Base-by-base conservation (phyloP, 768 basidiomycete species). In the Tephrocybe sp. region DNA sequence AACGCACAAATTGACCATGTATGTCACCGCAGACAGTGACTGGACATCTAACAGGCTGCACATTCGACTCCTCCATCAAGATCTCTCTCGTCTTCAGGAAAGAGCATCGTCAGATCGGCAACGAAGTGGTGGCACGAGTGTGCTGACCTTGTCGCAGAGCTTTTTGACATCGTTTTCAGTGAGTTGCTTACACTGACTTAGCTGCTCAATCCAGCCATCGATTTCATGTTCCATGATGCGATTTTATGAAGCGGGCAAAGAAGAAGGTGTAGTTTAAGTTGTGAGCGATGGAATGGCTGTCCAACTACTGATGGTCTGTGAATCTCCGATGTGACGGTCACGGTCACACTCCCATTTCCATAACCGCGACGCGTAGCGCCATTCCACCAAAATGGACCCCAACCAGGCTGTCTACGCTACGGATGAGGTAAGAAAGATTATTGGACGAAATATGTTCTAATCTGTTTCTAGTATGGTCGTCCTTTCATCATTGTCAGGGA, bases 11-110 rank as follows among this genome's bases (percentile, higher is more conserved):
- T 84, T 99, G 97, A 40, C 97, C 97, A 67, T 99, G 97, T 55
- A 99, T 98, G 74, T 99, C 97, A 52, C 97, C 97, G 64, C 97
- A 99, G 52, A 99, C 97, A 41, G 97, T 99, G 58, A 99, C 97
- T 25, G 97, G 97, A 76, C 96, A 98, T 70, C 89, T 79, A 47
- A 99, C 97, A 18, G 95, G 95, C 71, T 98, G 96, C 1, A 99
- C 97, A 67, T 99, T 99, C 26, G 92, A 94, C 76, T 99, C 97
- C 64, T 97, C 96, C 89, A 97, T 95, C 68, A 99, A 70, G 59
- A 99, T 96, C 74, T 98, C 97, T 64, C 96, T 82, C 47, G 97
- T 94, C 97, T 99, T 65, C 18, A 12, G 12, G 26, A 39, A 12
- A 35, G 30, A 37, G 45, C 42, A 59, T 56, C 56, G 54, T 59